Conservation (phyloP, 2,329 filamentous ascomycete genomes). For the Helotiales sp. region DNA sequence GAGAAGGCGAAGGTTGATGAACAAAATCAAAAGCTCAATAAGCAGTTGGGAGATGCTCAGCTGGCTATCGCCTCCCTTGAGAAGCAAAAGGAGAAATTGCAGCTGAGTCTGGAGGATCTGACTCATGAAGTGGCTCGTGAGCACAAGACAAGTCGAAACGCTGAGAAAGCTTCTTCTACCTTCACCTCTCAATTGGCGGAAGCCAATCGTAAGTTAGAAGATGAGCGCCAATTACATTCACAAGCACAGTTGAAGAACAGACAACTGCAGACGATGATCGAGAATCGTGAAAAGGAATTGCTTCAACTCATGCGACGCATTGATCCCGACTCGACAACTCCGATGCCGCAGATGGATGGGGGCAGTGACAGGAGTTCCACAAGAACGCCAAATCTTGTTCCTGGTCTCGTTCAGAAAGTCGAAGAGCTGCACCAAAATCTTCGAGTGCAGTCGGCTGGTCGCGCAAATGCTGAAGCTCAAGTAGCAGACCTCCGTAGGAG, state of each 20-base stretch:
- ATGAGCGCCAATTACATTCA: constrained; percentile 79
- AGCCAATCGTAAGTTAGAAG: constrained; percentile 84
- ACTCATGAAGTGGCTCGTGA: constrained; percentile 90
- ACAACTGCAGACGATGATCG: constrained; percentile 75
- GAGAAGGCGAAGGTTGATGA: constrained; percentile 85
- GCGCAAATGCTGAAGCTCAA: constrained; percentile 79
- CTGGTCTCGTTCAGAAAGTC: constrained; percentile 82
- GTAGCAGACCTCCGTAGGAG: constrained; percentile 74
- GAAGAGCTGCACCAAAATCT: constrained; percentile 88
- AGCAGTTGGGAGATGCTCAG: constrained; percentile 84
- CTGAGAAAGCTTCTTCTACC: constrained; percentile 83
- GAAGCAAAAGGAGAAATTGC: constrained; percentile 92
- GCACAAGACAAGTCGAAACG: constrained; percentile 84
- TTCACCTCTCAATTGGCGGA: constrained; percentile 83
- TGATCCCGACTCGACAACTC: constrained; percentile 61
- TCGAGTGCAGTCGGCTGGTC: constrained; percentile 77
- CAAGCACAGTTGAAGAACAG: constrained; percentile 86
- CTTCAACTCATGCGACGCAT: constrained; percentile 83
- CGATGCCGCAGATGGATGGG: constrained; percentile 54
- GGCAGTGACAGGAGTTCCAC: constrained; percentile 59
- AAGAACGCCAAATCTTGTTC: constrained; percentile 59
- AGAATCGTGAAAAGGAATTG: constrained; percentile 78
- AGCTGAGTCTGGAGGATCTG: constrained; percentile 84
- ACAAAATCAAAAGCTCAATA: constrained; percentile 75
- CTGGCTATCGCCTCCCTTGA: constrained; percentile 80